Base-by-base conservation (phyloP, 306 rosid species). In the Vigna radiata region DNA sequence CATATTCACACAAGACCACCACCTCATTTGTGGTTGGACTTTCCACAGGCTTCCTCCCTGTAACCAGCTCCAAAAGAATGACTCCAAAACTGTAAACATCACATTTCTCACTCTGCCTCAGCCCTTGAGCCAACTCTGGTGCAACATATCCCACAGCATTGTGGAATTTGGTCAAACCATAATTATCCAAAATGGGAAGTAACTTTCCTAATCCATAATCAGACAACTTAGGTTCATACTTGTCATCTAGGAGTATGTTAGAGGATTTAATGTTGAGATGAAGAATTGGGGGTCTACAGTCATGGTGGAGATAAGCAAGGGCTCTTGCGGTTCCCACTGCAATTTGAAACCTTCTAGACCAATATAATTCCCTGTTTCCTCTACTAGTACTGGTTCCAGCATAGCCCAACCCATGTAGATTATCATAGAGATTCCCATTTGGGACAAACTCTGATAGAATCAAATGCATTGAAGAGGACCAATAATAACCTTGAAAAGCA, bases 11-110 rank as follows among this genome's bases (percentile, higher is more conserved):
- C 89, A 96, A 78, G 56, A 96, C 82, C 76, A 96, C 98, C 44
- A 92, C 94, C 87, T 92, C 92, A 47, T 78, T 91, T 21, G 85
- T 72, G 79, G 89, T 75, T 69, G 97, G 90, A 88, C 99, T 92
- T 91, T 91, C 99, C 3, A 96, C 98, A 10, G 98, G 98, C 81
- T 92, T 91, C 87, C 99, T 91, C 61, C 99, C 99, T 6, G 97
- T 92, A 53, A 92, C 97, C 79, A 92, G 83, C 89, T 96, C 99
- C 85, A 96, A 79, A 68, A 96, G 98, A 88, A 96, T 87, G 29
- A 96, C 90, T 37, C 99, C 99, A 11, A 85, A 96, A 87, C 99
- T 91, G 62, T 96, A 92, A 43, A 96, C 97, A 66, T 96, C 98
- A 68, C 99, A 96, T 75, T 96, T 96, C 76, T 96, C 97, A 75